Evolutionary conservation across 208 protist genomes (phyloP), one percentile per base, ranked within the genome.

Genomic region (Porcisia hertigi): DNA sequence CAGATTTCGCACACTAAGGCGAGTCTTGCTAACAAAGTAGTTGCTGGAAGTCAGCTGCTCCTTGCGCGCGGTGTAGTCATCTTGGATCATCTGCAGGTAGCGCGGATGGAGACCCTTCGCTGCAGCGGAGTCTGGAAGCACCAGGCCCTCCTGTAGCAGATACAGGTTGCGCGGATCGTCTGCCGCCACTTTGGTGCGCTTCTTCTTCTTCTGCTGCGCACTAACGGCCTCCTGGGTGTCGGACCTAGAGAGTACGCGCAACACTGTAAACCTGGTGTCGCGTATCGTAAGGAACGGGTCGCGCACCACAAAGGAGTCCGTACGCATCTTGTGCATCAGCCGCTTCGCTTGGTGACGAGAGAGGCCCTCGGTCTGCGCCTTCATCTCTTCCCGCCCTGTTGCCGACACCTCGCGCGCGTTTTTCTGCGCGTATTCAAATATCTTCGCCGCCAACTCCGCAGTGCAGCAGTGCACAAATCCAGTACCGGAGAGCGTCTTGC

Each of bases 101-200:
- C 84, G 84, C 41, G 87, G 87, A 66, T 91, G 92, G 59, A 98
- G 81, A n/a, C 85, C 90, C 34, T 87, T 86, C 0, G 93, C 94
- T 41, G 92, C 92, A 14, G 93, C 82, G 16, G 86, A 92, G 72
- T 95, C 87, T 0, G 91, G 84, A 14, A 90, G 58, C 74, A 98
- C 91, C 54, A 94, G 87, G 65, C 95, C 95, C 77, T 97, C 92
- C 80, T 97, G 88, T 11, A 97, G 81, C 3, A 98, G 75, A 73
- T 96, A 96, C 36, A 98, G 74, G 76, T 97, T 92, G 9, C 95
- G 88, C 58, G 92, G 92, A 71, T 98, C 95, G 75, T 97, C 92
- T 16, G 88, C 91, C 25, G 92, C 93, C 66, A 96, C 89, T 80
- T 97, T 96, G 16, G 91, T 96, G 71, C 89, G 88, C 74, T 94